A percentile compares a stretch with the other conserved stretches of the same genome.
These are phyloP conservation scores for Phytophthora nicotianae DNA, from an alignment of 352 stramenopile species.

Conservation along the genomic window DNA sequence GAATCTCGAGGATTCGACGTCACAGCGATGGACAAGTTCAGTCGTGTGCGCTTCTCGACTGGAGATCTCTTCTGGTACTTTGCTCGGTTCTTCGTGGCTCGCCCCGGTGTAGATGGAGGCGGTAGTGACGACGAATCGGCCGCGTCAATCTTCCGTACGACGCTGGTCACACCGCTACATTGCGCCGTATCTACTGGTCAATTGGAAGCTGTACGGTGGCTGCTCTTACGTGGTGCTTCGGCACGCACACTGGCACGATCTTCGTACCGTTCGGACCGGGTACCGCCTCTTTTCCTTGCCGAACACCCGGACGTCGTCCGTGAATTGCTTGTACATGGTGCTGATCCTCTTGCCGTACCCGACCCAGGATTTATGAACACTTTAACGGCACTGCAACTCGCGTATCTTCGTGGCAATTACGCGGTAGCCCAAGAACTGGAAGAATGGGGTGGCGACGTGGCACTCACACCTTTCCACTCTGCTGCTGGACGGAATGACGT, in stretches of 20 bases:
- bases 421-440: slow-evolving; percentile 78
- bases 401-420: slow-evolving; percentile 80
- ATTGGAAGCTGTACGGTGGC: slow-evolving; percentile 69
- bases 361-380: slow-evolving; percentile 87
- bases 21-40: slow-evolving; percentile 79
- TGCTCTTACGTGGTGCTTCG: slow-evolving; percentile 67
- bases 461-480: slow-evolving; percentile 78
- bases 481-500: slow-evolving; percentile 70
- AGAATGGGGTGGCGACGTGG: slow-evolving; percentile 80
- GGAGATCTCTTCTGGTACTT: slow-evolving; percentile 87
- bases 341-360: slow-evolving; percentile 65
- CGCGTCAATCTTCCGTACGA: slow-evolving; percentile 82
- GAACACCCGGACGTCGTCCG: slow-evolving; percentile 70
- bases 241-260: slow-evolving; percentile 56
- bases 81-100: slow-evolving; percentile 69
- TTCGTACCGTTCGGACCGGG: slow-evolving; percentile 71
- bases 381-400: slow-evolving; percentile 74
- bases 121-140: slow-evolving; percentile 62
- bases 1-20: slow-evolving; percentile 59
- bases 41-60: slow-evolving; percentile 76
- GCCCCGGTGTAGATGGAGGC: slow-evolving; percentile 38
- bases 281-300: slow-evolving; percentile 78
- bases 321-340: slow-evolving; percentile 67
- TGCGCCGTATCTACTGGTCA: slow-evolving; percentile 78
- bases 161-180: slow-evolving; percentile 81